Percentiles rank a stretch among this genome's conserved stretches.
These are phyloP conservation scores for Wickerhamiella hasegawae DNA, from an alignment of 805 yeast genomes.

Conservation along the genomic window DNA sequence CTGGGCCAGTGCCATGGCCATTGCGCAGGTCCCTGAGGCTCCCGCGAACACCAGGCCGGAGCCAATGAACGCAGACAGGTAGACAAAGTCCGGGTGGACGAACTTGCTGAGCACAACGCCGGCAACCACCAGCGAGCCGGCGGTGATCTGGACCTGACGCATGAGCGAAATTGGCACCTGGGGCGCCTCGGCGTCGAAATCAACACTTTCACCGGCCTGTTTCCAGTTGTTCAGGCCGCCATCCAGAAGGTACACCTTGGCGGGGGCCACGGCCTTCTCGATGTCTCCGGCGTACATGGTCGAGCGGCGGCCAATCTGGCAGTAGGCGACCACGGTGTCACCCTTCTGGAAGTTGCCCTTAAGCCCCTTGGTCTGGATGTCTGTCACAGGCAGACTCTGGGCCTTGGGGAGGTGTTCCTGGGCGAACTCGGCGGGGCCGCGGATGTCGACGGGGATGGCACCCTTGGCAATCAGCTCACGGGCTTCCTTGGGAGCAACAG, in stretches of 20 bases:
- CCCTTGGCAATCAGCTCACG: background rate
- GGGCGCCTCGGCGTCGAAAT: too few species aligned
- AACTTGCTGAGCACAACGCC: background rate
- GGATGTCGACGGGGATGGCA: constrained; percentile 7
- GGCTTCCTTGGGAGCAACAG: constrained; percentile 1
- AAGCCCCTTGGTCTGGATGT: constrained; percentile 10
- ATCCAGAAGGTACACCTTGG: constrained; percentile 2
- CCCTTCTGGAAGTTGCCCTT: background rate
- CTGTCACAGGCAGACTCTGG: constrained; percentile 13
- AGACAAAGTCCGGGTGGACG: background rate
- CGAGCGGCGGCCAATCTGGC: constrained; percentile 5
- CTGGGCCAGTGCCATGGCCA: background rate
- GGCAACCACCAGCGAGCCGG: background rate
- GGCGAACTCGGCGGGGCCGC: constrained; percentile 8
- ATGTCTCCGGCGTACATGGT: constrained; percentile 3
- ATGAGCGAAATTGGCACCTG: too few species aligned
- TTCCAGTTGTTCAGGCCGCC: constrained; percentile 5
- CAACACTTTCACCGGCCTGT: constrained; percentile 1
- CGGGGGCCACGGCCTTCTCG: constrained; percentile 5
- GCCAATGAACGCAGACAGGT: background rate
- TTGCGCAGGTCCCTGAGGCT: background rate
- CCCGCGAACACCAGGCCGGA: background rate
- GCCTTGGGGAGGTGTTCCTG: constrained; percentile 10
- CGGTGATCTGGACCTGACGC: background rate
- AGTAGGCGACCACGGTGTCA: constrained; percentile 3